Evolutionary conservation across 352 stramenopile species (phyloP).

Genomic region (Pythium utonaiense): DNA sequence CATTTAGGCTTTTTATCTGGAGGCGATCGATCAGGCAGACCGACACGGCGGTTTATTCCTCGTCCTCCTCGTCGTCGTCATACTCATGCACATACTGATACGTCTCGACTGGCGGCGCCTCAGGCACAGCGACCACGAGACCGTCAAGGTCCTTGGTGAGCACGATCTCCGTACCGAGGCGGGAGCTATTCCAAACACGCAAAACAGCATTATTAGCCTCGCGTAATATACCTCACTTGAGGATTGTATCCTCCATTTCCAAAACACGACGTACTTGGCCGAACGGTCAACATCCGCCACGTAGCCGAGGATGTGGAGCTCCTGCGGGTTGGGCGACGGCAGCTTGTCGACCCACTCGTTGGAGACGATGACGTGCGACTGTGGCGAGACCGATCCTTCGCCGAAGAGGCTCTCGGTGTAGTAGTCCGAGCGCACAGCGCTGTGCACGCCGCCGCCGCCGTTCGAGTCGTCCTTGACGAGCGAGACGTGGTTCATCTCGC

Average conservation of each 20-base stretch:
- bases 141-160: constrained; percentile 83
- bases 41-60: constrained; percentile 25
- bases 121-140: constrained; percentile 84
- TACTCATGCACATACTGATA: constrained; percentile 86
- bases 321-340: constrained; percentile 55
- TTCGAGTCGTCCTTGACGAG: constrained; percentile 87
- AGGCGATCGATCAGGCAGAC: not conserved
- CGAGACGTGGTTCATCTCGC: constrained; percentile 67
- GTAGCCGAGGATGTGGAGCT: constrained; percentile 79
- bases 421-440: constrained; percentile 62
- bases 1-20: not conserved
- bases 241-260: not conserved
- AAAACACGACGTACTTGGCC: constrained; percentile 48
- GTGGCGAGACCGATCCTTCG: constrained; percentile 72
- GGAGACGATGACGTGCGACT: constrained; percentile 85
- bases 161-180: constrained; percentile 84
- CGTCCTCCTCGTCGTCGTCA: constrained; percentile 77
- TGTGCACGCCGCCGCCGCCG: constrained; percentile 67
- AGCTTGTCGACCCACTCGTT: constrained; percentile 88
- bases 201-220: not conserved
- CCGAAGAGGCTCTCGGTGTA: constrained; percentile 89
- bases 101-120: constrained; percentile 78
- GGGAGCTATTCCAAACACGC: constrained; percentile 43
- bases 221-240: not conserved
- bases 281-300: constrained; percentile 79